phyloP scores from a whole-genome alignment of 2,329 filamentous ascomycete genomes.

The Ophiostoma sp. region DNA sequence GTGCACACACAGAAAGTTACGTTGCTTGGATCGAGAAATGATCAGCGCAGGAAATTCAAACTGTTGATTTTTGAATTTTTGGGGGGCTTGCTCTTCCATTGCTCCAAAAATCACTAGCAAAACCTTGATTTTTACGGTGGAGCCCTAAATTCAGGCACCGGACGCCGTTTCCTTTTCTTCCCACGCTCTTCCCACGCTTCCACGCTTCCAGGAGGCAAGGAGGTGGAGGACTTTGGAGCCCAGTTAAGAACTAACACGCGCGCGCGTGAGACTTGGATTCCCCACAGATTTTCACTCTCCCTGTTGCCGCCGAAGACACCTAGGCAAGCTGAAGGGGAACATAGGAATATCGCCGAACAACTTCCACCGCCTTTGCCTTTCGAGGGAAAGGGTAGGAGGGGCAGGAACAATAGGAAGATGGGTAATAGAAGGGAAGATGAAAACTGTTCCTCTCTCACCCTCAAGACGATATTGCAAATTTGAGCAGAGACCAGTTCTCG shows the following conservation, averaged over 20 bases:
- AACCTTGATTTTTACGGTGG: constrained; percentile 1
- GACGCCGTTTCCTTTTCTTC: not conserved
- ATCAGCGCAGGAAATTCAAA: not conserved
- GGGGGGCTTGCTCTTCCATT: not conserved
- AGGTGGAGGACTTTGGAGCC: not conserved
- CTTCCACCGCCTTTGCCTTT: not conserved
- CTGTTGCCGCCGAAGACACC: not conserved
- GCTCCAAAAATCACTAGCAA: not conserved
- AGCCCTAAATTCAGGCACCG: not conserved
- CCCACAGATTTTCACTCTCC: not conserved
- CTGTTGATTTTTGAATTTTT: not conserved
- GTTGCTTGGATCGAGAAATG: not conserved
- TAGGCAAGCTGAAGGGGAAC: not conserved
- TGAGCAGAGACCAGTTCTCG: not conserved
- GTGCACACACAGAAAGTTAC: not conserved
- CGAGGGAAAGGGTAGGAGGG: not conserved
- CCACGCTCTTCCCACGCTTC: not conserved
- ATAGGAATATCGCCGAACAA: not conserved
- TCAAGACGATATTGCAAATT: not conserved
- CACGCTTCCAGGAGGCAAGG: not conserved
- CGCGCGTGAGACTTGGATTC: not conserved
- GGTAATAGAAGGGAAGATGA: not conserved
- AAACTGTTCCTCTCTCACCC: not conserved
- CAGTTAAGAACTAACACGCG: not conserved
- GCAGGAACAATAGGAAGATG: not conserved